Base-by-base conservation (phyloP, 2,329 filamentous ascomycete genomes). In the Ceratocystis albifundus region DNA sequence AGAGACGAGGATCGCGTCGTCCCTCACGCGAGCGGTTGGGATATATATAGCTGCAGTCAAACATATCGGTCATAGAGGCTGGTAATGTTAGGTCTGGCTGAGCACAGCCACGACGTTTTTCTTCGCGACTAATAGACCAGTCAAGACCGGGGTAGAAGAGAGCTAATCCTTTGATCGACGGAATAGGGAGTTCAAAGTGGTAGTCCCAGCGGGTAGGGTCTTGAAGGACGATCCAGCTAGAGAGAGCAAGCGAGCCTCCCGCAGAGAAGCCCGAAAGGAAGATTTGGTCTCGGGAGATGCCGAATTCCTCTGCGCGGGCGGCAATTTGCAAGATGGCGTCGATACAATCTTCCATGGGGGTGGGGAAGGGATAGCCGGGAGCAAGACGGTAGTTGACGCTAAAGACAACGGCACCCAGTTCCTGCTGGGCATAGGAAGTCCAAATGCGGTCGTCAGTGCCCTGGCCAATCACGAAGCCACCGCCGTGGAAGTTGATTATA, bases 341-440 rank as follows among this genome's bases (percentile, higher is more conserved):
- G 32, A 83, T 82, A 55, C 83, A 82, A 71, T 88, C 86, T 69
- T 88, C 84, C 0, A 88, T 79, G 0, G 84, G 81, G 0, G 81
- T 82, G 0, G 85, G 86, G 71, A 86, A 88, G 0, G 84, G 84
- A 69, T 82, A 77, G 70, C 82, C 81, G 0, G 86, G 86, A 0
- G 85, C 84, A 1, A 88, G 79, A n/a, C 86, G 80, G 72, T 89
- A 88, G 70, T 87, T 84, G 70, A 87, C 83, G 1, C 81, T 83
- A 68, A 88, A 80, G 65, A 87, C 80, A 25, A 88, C 76, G 32
- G 81, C 83, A 64, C 82, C 79, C 12, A 82, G 75, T 3, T 78
- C 75, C 30, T 80, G 74, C 48, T 81, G 74, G 2, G 85, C 80
- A 45, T 79, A 76, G 3, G 80, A 77, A 4, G 81, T 82, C 77